phyloP scores from a whole-genome alignment of 768 basidiomycete species.

The Panaeolus papilionaceus region DNA sequence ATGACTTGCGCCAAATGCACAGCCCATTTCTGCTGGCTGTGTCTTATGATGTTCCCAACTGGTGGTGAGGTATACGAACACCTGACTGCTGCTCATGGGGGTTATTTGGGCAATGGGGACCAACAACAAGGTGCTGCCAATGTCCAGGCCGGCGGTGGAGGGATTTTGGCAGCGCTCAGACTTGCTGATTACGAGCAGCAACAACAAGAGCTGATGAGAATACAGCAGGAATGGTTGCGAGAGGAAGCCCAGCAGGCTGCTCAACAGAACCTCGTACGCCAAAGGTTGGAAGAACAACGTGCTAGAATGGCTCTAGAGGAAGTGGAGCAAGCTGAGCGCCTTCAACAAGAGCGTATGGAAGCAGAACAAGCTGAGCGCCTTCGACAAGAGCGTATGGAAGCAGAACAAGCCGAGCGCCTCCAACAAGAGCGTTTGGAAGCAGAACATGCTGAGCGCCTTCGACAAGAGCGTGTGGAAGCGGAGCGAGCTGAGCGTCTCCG shows the following conservation, averaged over 20 bases:
- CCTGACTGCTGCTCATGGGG: conserved; percentile 35
- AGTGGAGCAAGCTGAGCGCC: neutral
- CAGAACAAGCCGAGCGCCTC: too few species aligned
- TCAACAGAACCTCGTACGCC: too few species aligned
- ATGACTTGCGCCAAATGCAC: conserved; percentile 53
- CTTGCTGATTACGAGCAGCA: neutral
- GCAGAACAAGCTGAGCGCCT: too few species aligned
- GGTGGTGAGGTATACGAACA: conserved; percentile 36
- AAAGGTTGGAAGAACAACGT: too few species aligned
- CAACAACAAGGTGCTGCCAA: neutral
- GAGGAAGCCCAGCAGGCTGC: too few species aligned
- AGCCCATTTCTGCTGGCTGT: conserved; percentile 62
- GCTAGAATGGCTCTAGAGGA: neutral
- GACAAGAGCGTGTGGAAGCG: too few species aligned
- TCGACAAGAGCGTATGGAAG: too few species aligned
- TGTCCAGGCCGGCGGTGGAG: conserved; percentile 8
- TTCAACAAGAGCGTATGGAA: neutral
- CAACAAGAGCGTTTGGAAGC: too few species aligned
- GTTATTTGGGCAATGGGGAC: conserved; percentile 9
- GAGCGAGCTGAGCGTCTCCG: too few species aligned
- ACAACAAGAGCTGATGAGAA: conserved; percentile 1
- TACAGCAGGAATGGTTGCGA: neutral
- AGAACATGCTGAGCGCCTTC: too few species aligned
- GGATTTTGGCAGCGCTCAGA: neutral
- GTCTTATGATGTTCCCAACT: conserved; percentile 47